phyloP scores from a whole-genome alignment of 2,329 filamentous ascomycete genomes.

The Myotisia sp. region DNA sequence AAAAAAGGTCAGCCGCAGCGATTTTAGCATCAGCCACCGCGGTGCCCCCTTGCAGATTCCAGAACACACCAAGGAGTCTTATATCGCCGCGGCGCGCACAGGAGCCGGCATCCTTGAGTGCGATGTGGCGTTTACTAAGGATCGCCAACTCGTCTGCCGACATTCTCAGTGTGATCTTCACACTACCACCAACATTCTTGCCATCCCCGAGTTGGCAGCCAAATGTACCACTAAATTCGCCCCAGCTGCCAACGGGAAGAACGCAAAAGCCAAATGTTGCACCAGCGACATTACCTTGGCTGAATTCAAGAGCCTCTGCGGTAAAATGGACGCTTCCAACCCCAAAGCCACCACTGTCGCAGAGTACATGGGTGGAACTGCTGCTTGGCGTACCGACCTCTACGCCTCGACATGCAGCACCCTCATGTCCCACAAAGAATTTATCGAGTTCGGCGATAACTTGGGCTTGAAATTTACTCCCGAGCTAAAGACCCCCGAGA shows the following conservation, averaged over 20 bases:
- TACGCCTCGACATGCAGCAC: conserved; percentile 45
- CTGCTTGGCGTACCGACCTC: conserved; percentile 49
- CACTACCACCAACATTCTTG: conserved; percentile 54
- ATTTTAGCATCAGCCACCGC: conserved; percentile 49
- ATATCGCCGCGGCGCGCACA: conserved; percentile 51
- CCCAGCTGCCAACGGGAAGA: conserved; percentile 37
- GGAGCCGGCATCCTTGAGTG: conserved; percentile 54
- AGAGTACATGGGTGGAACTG: conserved; percentile 46
- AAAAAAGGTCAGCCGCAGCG: conserved; percentile 37
- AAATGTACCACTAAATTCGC: conserved; percentile 51
- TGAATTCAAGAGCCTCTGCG: conserved; percentile 54
- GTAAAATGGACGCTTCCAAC: conserved; percentile 55
- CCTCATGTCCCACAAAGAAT: conserved; percentile 47
- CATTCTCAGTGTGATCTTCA: conserved; percentile 55
- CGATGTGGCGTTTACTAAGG: conserved; percentile 52
- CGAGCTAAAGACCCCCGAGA: conserved; percentile 52
- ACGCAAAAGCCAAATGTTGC: conserved; percentile 53
- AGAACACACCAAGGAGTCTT: conserved; percentile 47
- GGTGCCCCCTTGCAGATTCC: conserved; percentile 50
- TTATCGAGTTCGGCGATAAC: conserved; percentile 44
- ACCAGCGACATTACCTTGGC: conserved; percentile 54
- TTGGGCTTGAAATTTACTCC: conserved; percentile 50
- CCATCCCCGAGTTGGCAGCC: conserved; percentile 45
- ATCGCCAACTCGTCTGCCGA: conserved; percentile 52
- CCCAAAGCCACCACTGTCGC: conserved; percentile 42